phyloP scores from a whole-genome alignment of 441 rosid genomes.

The Kokia cookei region DNA sequence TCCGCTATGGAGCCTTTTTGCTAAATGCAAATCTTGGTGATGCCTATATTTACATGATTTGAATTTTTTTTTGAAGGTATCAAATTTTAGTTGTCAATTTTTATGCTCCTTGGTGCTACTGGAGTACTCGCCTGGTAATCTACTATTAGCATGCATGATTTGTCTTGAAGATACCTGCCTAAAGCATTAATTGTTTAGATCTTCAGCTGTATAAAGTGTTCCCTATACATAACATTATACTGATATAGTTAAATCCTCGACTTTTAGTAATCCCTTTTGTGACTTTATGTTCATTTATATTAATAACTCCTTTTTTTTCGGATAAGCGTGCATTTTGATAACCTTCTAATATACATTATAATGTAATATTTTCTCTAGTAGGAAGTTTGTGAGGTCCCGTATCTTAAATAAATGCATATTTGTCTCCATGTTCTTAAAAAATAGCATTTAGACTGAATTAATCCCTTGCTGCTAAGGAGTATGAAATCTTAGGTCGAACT shows the following conservation, averaged over 20 bases:
- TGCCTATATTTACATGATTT: conserved; percentile 1
- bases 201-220: not conserved
- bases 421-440: not conserved
- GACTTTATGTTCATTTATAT: not conserved
- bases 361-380: not conserved
- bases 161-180: not conserved
- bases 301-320: not conserved
- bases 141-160: not conserved
- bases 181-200: not conserved
- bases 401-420: not conserved
- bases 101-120: conserved; percentile 97
- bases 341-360: not conserved
- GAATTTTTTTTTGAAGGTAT: conserved; percentile 46
- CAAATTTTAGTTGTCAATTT: conserved; percentile 90
- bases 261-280: not conserved
- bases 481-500: not conserved
- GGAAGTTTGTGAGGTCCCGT: not conserved
- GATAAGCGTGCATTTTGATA: not conserved
- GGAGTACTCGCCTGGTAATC: conserved; percentile 95
- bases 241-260: not conserved
- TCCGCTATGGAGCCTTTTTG: conserved; percentile 1
- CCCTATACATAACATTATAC: not conserved
- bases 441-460: not conserved
- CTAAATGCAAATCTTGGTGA: conserved; percentile 1
- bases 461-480: not conserved